Percentiles rank a stretch among this genome's conserved stretches.
phyloP scores from a whole-genome alignment of 352 stramenopile genomes.

The Phytophthora cajani region DNA sequence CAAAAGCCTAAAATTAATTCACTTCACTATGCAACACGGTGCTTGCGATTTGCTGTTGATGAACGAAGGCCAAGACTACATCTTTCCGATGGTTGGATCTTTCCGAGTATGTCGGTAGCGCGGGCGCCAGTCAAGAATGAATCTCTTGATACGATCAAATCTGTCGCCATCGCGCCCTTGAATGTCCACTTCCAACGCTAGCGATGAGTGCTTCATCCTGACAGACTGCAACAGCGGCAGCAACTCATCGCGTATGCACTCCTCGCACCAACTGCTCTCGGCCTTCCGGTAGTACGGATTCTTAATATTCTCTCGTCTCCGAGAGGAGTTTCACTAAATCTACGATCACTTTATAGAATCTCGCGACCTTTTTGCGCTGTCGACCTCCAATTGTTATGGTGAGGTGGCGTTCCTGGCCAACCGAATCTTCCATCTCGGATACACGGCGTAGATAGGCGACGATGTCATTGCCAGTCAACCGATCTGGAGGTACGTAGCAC shows the following conservation, averaged over 20 bases:
- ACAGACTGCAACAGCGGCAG: background rate
- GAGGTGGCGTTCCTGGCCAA: background rate
- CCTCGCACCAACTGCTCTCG: background rate
- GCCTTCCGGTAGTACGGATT: background rate
- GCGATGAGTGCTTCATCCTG: background rate
- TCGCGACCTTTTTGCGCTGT: background rate
- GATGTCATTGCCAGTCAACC: conserved; percentile 1
- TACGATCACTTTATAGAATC: background rate
- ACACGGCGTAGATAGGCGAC: conserved; percentile 3
- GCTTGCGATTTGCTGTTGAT: no score
- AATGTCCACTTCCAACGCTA: background rate
- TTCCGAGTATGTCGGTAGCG: no score
- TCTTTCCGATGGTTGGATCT: no score
- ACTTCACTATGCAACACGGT: no score
- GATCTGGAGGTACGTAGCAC: background rate
- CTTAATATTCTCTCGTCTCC: background rate
- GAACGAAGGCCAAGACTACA: no score
- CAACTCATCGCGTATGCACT: conserved; percentile 5
- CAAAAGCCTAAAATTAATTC: no score
- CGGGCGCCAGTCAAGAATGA: conserved; percentile 2
- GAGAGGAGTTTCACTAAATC: background rate
- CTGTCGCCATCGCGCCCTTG: background rate
- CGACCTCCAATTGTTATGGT: background rate
- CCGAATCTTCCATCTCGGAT: background rate
- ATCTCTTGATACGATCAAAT: background rate